Base-by-base conservation (phyloP, 495 filamentous ascomycete genomes). In the Tuber aestivum region DNA sequence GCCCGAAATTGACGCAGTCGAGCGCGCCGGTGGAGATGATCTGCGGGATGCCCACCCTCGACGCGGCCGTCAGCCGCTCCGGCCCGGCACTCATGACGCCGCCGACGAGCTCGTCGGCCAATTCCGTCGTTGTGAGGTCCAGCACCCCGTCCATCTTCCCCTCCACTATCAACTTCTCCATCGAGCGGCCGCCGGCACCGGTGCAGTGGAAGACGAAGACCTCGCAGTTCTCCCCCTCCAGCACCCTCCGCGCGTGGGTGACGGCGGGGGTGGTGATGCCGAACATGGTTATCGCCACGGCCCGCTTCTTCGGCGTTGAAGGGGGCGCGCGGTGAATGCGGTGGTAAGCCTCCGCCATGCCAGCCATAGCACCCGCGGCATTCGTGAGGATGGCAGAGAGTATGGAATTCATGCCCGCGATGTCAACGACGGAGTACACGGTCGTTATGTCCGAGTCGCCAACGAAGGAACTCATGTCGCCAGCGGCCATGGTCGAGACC, bases 1-100 rank as follows among this genome's bases (percentile, higher is more conserved):
- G 85, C 0, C 91, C 91, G 78, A 92, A 92, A 76, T 92, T 92
- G 10, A 89, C 87, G 87, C 92, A 92, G 74, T 93, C 91, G 10
- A 86, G 85, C 0, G 91, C 91, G 0, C 91, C 91, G 12, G 91
- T 83, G 72, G 87, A 88, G 5, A 93, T 83, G 18, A 93, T 83
- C 40, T 89, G 85, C 0, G 91, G 91, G 18, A 92, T 86, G 2
- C 89, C 87, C 32, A 78, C 82, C 74, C 83, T 83, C 7, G 86
- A 85, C 18, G 88, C 88, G 0, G 87, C 87, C 4, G 83, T 84
- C n/a, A 93, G 84, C 42, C 91, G 83, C 1, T 78, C 78, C 12
- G 83, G 80, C 0, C 88, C 90, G 10, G 90, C 89, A 76, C 85
- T 85, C 81, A 93, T 86, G 32, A 88, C 85, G 1, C 91, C 90